Conservation (phyloP, 2,329 filamentous ascomycete genomes). For the Botrytis tulipae region DNA sequence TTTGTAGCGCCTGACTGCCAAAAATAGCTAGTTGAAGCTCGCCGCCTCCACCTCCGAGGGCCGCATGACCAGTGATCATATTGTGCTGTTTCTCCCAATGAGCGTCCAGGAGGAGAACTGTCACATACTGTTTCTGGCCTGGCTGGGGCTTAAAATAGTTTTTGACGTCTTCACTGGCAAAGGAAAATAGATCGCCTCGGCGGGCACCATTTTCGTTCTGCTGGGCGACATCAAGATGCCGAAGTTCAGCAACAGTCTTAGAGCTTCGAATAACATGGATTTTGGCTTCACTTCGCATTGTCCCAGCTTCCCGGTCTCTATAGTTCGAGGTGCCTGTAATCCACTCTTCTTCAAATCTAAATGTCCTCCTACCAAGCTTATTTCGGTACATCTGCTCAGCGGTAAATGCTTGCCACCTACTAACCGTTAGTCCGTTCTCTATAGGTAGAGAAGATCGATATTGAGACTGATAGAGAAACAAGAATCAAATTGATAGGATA, state of each 20-base stretch:
- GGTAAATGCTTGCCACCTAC: conserved; percentile 85
- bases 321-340: conserved; percentile 75
- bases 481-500: background rate
- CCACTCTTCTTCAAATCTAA: conserved; percentile 95
- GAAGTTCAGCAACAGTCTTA: conserved; percentile 81
- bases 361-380: conserved; percentile 78
- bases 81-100: conserved; percentile 78
- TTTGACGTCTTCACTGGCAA: conserved; percentile 75
- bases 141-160: conserved; percentile 71
- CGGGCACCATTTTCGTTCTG: conserved; percentile 68
- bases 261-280: conserved; percentile 81
- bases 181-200: conserved; percentile 71
- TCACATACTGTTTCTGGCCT: conserved; percentile 85
- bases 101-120: conserved; percentile 79
- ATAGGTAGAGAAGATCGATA: background rate
- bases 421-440: background rate
- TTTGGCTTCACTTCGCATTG: conserved; percentile 86
- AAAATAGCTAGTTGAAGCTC: conserved; percentile 83
- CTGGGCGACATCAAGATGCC: conserved; percentile 74
- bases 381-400: conserved; percentile 95
- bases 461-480: background rate
- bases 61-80: conserved; percentile 76
- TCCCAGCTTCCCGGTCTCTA: conserved; percentile 66
- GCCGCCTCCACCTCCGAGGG: conserved; percentile 73
- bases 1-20: conserved; percentile 87